A percentile compares a stretch with the other conserved stretches of the same genome.
Evolutionary conservation across 192 early-diverging fungal species (phyloP).

Genomic region (Podila epigama): DNA sequence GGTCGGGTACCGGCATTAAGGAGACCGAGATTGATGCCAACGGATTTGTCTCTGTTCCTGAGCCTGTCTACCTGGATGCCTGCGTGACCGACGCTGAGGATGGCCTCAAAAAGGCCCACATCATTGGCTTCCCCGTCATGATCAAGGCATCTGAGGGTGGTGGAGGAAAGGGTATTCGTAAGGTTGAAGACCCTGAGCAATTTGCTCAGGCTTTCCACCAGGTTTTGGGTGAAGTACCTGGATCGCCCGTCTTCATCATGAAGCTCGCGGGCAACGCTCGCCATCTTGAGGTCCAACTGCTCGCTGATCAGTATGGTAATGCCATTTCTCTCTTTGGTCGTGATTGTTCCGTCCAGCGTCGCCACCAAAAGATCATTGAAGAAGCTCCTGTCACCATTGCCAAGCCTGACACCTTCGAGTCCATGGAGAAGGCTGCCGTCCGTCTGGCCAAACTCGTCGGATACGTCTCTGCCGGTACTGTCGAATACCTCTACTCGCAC

Average conservation of each 20-base stretch:
- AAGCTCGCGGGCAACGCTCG: constrained; percentile 93
- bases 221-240: constrained; percentile 93
- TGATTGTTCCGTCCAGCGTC: constrained; percentile 97
- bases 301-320: constrained; percentile 97
- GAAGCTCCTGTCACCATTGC: constrained; percentile 95
- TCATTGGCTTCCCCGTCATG: constrained; percentile 98
- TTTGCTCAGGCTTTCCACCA: constrained; percentile 87
- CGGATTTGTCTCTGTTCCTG: constrained; percentile 83
- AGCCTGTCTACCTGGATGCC: constrained; percentile 80
- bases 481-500: constrained; percentile 96
- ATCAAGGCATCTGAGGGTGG: constrained; percentile 99
- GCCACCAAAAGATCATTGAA: constrained; percentile 99
- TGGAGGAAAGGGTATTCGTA: constrained; percentile 98
- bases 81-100: constrained; percentile 88
- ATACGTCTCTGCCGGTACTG: constrained; percentile 94
- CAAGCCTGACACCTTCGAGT: constrained; percentile 75
- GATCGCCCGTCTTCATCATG: constrained; percentile 99
- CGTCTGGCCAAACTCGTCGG: constrained; percentile 93
- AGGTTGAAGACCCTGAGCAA: constrained; percentile 76
- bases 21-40: constrained; percentile 71
- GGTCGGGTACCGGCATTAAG: constrained; percentile 90
- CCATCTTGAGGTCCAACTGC: constrained; percentile 95
- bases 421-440: constrained; percentile 98
- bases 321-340: constrained; percentile 98
- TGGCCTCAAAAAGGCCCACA: constrained; percentile 82